Evolutionary conservation across 2,329 filamentous ascomycete genomes (phyloP).

Genomic region (Neonectria ditissima): DNA sequence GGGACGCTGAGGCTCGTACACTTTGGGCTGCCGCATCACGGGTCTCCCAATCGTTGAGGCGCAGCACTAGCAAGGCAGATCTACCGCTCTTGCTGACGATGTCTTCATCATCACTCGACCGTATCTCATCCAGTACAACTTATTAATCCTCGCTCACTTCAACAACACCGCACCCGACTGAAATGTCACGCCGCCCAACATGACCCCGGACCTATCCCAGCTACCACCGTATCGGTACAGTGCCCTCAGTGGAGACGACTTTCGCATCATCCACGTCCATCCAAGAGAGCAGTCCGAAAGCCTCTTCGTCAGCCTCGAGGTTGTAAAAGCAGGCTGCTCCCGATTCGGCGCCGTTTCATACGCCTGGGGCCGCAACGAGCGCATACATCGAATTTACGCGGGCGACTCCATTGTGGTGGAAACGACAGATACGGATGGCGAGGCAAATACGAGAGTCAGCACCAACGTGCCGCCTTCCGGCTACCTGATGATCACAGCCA

Average conservation of each 20-base stretch:
- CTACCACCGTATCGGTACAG: background rate
- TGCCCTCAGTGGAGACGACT: background rate
- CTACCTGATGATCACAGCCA: background rate
- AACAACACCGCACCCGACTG: background rate
- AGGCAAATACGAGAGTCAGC: background rate
- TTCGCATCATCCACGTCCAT: background rate
- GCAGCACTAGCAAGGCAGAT: no score
- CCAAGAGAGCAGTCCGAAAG: background rate
- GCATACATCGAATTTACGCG: background rate
- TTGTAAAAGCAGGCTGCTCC: background rate
- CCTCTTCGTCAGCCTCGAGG: background rate
- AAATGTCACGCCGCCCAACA: background rate
- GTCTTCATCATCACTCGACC: no score
- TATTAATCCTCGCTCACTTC: no score
- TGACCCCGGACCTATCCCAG: background rate
- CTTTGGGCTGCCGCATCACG: no score
- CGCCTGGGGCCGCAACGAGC: background rate
- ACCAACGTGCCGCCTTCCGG: background rate
- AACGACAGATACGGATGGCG: background rate
- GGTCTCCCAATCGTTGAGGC: no score
- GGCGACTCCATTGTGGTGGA: background rate
- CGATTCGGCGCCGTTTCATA: background rate
- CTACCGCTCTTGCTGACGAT: no score
- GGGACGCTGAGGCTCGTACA: no score
- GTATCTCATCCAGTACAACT: no score